Evolutionary conservation across 345 rosid genomes (phyloP).

Genomic region (Pistacia integerrima): DNA sequence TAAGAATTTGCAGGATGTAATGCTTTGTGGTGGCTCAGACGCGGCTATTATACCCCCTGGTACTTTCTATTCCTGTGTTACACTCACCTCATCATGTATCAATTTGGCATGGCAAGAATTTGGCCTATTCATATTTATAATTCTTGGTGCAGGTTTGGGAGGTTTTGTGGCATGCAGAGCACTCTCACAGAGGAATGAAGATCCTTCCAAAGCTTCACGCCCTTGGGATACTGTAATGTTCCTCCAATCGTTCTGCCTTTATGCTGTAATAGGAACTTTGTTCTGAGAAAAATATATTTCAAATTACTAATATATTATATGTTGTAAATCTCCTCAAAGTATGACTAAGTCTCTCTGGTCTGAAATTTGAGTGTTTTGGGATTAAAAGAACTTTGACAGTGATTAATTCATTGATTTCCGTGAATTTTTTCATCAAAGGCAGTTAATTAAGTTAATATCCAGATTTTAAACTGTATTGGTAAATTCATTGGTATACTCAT

Average conservation of each 20-base stretch:
- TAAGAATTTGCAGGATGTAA: conserved; percentile 62
- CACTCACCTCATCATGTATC: conserved; percentile 16
- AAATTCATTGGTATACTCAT: neutral
- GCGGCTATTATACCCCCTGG: conserved; percentile 90
- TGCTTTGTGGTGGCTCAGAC: conserved; percentile 99
- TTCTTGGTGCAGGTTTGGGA: conserved; percentile 77
- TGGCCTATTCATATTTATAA: conserved; percentile 18
- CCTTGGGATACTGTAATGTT: conserved; percentile 88
- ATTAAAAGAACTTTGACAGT: neutral
- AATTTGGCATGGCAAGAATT: conserved; percentile 12
- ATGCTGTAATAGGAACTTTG: neutral
- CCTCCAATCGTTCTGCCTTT: neutral
- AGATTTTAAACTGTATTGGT: conserved; percentile 3
- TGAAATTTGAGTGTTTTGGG: neutral
- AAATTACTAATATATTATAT: too few relatives aligned
- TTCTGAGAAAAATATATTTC: neutral
- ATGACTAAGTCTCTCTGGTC: neutral
- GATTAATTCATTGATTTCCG: neutral
- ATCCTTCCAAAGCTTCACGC: conserved; percentile 94
- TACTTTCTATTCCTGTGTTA: conserved; percentile 27
- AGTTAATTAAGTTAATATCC: neutral
- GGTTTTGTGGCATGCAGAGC: conserved; percentile 95
- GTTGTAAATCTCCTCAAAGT: neutral
- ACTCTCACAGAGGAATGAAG: conserved; percentile 82
- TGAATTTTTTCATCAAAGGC: neutral